These are phyloP conservation scores for Porpolomopsis calyptriformis DNA, from an alignment of 768 basidiomycete species.

Conservation along the genomic window DNA sequence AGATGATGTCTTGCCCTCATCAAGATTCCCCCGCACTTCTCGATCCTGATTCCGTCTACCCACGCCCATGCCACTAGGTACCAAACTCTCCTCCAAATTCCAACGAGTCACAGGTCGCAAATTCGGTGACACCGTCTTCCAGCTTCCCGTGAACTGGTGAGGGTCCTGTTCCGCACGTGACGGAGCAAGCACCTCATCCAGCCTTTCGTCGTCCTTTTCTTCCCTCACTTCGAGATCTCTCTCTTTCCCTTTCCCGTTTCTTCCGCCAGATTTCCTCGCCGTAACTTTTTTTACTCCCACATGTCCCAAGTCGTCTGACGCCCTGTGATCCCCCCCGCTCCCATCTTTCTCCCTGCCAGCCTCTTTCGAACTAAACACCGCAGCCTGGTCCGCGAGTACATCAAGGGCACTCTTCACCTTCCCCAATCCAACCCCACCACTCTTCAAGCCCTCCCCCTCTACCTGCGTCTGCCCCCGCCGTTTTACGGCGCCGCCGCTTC, in stretches of 20 bases:
- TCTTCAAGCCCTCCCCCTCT: background rate
- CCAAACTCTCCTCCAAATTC: background rate
- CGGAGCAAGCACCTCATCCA: too few relatives aligned
- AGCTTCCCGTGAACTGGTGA: background rate
- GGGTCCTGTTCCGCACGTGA: background rate
- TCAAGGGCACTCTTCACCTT: conserved; percentile 49
- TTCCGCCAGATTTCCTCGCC: background rate
- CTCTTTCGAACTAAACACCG: conserved; percentile 7
- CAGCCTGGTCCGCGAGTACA: conserved; percentile 63
- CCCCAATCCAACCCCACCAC: conserved; percentile 7
- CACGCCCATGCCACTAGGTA: too few relatives aligned
- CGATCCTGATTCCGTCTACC: too few relatives aligned
- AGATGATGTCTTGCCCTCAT: too few relatives aligned
- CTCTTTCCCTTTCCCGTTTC: background rate
- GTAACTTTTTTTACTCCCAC: background rate
- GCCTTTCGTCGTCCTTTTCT: conserved; percentile 4
- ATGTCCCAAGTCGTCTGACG: background rate
- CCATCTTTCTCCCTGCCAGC: conserved; percentile 7
- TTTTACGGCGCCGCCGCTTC: background rate
- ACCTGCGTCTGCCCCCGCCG: background rate
- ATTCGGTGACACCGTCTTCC: background rate
- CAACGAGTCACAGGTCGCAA: background rate
- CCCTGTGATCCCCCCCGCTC: conserved; percentile 11
- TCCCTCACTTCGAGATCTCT: conserved; percentile 16
- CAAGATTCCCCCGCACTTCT: too few relatives aligned